Evolutionary conservation across 139 green algal genomes (phyloP).

Genomic region (Coccomyxa sp.): DNA sequence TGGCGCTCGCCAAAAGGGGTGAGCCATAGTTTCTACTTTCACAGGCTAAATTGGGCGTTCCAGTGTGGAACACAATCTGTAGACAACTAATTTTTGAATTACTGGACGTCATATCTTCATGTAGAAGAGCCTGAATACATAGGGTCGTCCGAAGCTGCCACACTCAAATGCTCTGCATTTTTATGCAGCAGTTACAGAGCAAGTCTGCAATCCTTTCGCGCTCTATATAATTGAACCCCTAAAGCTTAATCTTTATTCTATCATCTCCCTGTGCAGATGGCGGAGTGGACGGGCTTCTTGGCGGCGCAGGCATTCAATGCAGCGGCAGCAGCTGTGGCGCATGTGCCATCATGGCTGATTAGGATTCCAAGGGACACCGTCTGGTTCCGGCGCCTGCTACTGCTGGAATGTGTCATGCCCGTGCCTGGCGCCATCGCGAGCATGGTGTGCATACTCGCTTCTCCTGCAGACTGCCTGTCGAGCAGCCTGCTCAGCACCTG

Average conservation of each 20-base stretch:
- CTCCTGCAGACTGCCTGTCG: no score
- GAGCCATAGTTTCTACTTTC: not conserved
- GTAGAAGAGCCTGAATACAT: no score
- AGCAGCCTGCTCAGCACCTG: not conserved
- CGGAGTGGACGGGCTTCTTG: not conserved
- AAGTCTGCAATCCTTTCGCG: no score
- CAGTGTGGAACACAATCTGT: not conserved
- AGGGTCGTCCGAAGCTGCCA: no score
- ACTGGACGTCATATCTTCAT: not conserved
- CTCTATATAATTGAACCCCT: no score
- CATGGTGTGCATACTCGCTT: not conserved
- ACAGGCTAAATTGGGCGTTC: not conserved
- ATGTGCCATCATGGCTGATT: not conserved
- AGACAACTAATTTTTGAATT: not conserved
- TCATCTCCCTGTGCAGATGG: not conserved
- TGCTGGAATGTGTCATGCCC: not conserved
- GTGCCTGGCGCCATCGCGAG: not conserved
- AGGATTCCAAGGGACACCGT: not conserved
- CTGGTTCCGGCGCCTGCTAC: not conserved
- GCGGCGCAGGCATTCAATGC: not conserved
- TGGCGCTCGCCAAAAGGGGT: not conserved
- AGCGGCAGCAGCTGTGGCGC: not conserved
- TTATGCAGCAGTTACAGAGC: no score
- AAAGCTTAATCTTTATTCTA: no score
- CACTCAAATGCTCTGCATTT: no score